These are phyloP conservation scores for Plasmodium sp. DNA, from an alignment of 169 alveolate species.

Conservation along the genomic window DNA sequence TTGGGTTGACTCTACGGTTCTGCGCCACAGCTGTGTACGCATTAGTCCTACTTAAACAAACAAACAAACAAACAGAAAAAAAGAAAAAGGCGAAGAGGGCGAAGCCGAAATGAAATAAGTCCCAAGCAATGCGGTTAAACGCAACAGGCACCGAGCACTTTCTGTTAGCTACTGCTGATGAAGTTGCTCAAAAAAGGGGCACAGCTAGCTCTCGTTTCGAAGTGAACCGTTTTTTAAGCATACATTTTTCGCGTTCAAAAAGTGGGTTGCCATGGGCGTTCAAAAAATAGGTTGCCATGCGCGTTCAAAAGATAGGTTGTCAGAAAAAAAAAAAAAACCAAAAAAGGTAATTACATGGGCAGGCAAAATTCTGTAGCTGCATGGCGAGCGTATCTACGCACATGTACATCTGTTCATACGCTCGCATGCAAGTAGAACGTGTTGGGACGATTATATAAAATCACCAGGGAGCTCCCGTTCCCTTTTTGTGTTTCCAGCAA, in stretches of 20 bases:
- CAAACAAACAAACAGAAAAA: too few species aligned
- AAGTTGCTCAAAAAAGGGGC: background rate
- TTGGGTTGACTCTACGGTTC: background rate
- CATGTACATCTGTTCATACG: background rate
- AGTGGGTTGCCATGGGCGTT: too few species aligned
- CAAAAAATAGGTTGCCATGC: too few species aligned
- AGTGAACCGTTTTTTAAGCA: background rate
- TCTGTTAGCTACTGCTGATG: background rate
- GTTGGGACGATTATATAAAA: background rate
- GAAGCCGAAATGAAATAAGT: background rate
- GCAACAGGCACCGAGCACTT: background rate
- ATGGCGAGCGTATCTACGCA: background rate
- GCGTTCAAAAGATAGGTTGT: background rate
- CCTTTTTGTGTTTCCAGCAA: background rate
- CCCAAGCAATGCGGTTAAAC: background rate
- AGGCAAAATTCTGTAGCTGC: background rate
- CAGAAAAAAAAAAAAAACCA: background rate
- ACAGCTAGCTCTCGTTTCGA: background rate
- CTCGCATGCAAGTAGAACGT: background rate
- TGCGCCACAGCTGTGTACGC: background rate
- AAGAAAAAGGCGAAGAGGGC: background rate
- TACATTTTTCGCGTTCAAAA: background rate
- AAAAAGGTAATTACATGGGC: background rate
- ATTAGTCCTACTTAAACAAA: background rate
- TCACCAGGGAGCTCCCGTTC: background rate